These are phyloP conservation scores for Talaromyces pinophilus DNA, from an alignment of 2,329 filamentous ascomycete genomes.

Conservation along the genomic window DNA sequence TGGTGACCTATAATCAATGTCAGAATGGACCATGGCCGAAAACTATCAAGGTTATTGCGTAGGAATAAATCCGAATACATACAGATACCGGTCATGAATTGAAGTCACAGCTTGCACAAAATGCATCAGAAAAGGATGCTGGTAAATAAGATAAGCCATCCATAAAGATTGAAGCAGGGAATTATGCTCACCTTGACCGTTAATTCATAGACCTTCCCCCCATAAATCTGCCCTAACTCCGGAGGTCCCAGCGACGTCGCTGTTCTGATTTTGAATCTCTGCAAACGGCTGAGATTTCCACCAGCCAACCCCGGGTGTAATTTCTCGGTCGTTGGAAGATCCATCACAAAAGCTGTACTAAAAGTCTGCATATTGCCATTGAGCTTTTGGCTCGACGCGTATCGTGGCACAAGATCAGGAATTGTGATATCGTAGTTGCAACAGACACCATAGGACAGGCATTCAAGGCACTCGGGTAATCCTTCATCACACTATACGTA, in stretches of 20 bases:
- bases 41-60: neutral
- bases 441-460: constrained; percentile 1
- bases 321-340: neutral
- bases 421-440: constrained; percentile 9
- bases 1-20: neutral
- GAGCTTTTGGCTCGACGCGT: neutral
- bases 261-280: constrained; percentile 9
- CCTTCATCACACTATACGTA: constrained; percentile 12
- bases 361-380: neutral
- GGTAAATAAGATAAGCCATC: neutral
- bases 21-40: neutral
- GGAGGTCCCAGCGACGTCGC: constrained; percentile 7
- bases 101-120: neutral
- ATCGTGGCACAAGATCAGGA: constrained; percentile 8
- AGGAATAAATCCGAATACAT: neutral
- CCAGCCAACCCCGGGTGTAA: neutral
- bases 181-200: neutral
- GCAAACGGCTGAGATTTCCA: neutral
- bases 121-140: constrained; percentile 10
- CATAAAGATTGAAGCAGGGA: neutral
- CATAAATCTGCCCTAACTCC: neutral
- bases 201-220: neutral
- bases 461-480: constrained; percentile 3
- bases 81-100: constrained; percentile 14
- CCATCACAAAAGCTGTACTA: neutral